Percentiles rank a stretch among this genome's conserved stretches.
These are phyloP conservation scores for Entonaema liquescens DNA, from an alignment of 495 filamentous ascomycete genomes.

Conservation along the genomic window DNA sequence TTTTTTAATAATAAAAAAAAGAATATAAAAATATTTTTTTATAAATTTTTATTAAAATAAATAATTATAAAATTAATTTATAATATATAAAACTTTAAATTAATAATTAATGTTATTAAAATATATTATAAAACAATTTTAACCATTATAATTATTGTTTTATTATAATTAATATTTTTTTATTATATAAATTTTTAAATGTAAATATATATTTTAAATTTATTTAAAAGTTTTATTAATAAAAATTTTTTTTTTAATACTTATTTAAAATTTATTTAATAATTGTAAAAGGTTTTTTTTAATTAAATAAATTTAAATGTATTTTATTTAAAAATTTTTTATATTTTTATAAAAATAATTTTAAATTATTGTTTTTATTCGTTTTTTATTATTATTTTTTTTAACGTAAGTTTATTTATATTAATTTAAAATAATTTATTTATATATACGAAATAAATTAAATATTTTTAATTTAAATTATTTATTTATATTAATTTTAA, in stretches of 20 bases:
- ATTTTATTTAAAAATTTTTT: too few species aligned
- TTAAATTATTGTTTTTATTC: not conserved
- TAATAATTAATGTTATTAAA: not conserved
- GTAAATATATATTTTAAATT: too few species aligned
- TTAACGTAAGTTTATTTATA: not conserved
- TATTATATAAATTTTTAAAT: not conserved
- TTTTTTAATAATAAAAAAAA: not conserved
- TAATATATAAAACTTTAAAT: not conserved
- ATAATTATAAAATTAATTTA: not conserved
- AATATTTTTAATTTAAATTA: too few species aligned
- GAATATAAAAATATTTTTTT: not conserved
- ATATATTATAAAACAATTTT: not conserved
- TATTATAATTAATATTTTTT: not conserved
- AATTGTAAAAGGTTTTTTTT: too few species aligned
- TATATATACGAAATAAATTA: too few species aligned
- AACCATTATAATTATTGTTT: not conserved
- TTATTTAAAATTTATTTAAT: too few species aligned
- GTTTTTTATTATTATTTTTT: not conserved
- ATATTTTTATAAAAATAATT: not conserved
- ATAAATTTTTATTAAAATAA: too few species aligned
- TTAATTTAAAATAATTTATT: not conserved
- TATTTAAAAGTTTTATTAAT: too few species aligned
- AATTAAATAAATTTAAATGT: too few species aligned
- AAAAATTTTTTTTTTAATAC: too few species aligned
- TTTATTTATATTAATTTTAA: too few species aligned